Conservation (phyloP, 208 protist genomes). For the Trypanosoma scelopori region DNA sequence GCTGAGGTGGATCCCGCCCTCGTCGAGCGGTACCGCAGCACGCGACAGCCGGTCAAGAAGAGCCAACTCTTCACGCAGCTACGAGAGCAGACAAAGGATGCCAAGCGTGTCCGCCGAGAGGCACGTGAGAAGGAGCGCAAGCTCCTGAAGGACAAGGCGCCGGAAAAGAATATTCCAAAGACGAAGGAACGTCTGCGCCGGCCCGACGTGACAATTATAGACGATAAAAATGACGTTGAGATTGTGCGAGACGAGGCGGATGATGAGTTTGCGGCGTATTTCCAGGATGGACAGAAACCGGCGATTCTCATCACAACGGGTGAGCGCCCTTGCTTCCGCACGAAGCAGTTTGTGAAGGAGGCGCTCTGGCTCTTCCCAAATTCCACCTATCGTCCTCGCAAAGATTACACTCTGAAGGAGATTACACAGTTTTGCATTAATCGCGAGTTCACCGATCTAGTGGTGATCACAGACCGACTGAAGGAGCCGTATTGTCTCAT, state of each 20-base stretch:
- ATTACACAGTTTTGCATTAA: conserved; percentile 91
- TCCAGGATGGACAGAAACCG: conserved; percentile 64
- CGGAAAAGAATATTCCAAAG: conserved; percentile 79
- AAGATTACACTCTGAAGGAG: conserved; percentile 90
- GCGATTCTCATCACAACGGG: conserved; percentile 88
- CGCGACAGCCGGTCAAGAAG: conserved; percentile 81
- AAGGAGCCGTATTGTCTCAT: conserved; percentile 89
- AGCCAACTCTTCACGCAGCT: conserved; percentile 86
- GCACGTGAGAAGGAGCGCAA: conserved; percentile 71
- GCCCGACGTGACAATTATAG: conserved; percentile 75
- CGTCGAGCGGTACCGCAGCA: conserved; percentile 82
- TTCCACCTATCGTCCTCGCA: conserved; percentile 81
- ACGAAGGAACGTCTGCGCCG: conserved; percentile 87
- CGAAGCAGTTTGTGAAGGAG: conserved; percentile 89
- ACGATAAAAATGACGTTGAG: conserved; percentile 69
- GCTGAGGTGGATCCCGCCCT: conserved; percentile 73
- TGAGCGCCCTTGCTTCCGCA: conserved; percentile 82
- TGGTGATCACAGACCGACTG: conserved; percentile 85
- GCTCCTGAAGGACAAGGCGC: conserved; percentile 68
- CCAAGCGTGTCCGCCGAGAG: conserved; percentile 84
- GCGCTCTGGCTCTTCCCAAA: conserved; percentile 89
- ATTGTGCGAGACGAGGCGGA: conserved; percentile 87
- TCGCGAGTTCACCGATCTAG: conserved; percentile 88
- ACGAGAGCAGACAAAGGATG: conserved; percentile 87
- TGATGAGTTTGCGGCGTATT: conserved; percentile 88